These are phyloP conservation scores for Paraphysoderma sedebokerense DNA, from an alignment of 371 early-diverging fungal species.

Conservation along the genomic window DNA sequence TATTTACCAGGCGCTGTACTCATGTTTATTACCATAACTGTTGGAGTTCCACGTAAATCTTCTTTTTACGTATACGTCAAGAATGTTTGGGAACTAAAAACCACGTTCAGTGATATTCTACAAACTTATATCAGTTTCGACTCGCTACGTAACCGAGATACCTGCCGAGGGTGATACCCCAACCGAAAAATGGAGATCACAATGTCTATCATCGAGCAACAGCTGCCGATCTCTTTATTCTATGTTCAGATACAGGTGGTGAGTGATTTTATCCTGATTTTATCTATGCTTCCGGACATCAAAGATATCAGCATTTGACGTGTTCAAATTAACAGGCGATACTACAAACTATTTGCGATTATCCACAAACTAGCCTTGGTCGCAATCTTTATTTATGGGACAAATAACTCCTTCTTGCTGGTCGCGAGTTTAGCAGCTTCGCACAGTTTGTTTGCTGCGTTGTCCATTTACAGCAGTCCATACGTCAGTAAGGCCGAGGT, in stretches of 20 bases:
- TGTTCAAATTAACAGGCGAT: not conserved
- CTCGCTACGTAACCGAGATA: not conserved
- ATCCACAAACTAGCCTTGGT: conserved; percentile 1
- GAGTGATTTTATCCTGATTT: not conserved
- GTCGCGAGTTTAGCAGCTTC: not conserved
- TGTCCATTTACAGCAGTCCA: not conserved
- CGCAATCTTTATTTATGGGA: not conserved
- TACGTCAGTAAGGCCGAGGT: not conserved
- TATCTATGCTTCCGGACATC: not conserved
- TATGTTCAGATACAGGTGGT: not conserved
- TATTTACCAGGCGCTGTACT: conserved; percentile 2
- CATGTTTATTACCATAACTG: not conserved
- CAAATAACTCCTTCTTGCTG: not conserved
- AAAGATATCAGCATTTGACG: not conserved
- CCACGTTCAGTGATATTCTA: not conserved
- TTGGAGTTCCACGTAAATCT: conserved; percentile 2
- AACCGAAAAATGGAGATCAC: not conserved
- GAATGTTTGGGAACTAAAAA: too few species aligned
- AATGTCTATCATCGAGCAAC: not conserved
- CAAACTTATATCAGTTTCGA: conserved; percentile 1
- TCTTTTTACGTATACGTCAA: too few species aligned
- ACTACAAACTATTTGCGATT: conserved; percentile 2
- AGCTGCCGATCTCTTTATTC: conserved; percentile 2
- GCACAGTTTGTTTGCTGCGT: conserved; percentile 1
- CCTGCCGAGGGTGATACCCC: not conserved